phyloP scores from a whole-genome alignment of 495 filamentous ascomycete species.

The Bombardia bombarda region DNA sequence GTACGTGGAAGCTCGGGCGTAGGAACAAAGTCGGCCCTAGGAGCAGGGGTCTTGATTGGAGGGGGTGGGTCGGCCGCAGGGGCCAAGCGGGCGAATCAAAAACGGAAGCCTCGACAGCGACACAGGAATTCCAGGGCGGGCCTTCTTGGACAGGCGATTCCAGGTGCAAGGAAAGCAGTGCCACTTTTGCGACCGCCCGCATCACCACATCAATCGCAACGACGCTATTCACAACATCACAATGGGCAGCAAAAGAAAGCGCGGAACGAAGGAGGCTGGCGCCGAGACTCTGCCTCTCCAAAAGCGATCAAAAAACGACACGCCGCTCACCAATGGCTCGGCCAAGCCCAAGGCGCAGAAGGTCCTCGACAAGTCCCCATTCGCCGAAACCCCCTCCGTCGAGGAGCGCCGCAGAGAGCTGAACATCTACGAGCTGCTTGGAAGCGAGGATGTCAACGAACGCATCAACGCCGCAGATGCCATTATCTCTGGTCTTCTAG shows the following conservation, averaged over 20 bases:
- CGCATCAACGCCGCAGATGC: slow-evolving; percentile 43
- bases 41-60: background rate
- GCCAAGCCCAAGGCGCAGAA: slow-evolving; percentile 17
- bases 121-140: background rate
- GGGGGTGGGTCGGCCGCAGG: background rate
- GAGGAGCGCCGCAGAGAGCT: slow-evolving; percentile 41
- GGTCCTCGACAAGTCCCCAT: slow-evolving; percentile 32
- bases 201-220: background rate
- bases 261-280: slow-evolving; percentile 25
- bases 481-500: slow-evolving; percentile 39
- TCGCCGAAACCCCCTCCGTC: slow-evolving; percentile 33
- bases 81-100: background rate
- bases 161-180: too few species aligned
- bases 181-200: too few species aligned
- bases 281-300: slow-evolving; percentile 27
- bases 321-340: slow-evolving; percentile 15
- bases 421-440: slow-evolving; percentile 42
- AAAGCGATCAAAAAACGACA: slow-evolving; percentile 34
- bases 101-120: background rate
- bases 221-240: slow-evolving; percentile 1
- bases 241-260: slow-evolving; percentile 39
- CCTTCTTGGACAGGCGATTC: too few species aligned
- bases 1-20: background rate
- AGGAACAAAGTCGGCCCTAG: background rate
- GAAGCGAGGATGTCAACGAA: slow-evolving; percentile 41